Percentiles rank a stretch among this genome's conserved stretches.
phyloP scores from a whole-genome alignment of 2,329 filamentous ascomycete genomes.

The Ceratocystiopsis brevicomis region DNA sequence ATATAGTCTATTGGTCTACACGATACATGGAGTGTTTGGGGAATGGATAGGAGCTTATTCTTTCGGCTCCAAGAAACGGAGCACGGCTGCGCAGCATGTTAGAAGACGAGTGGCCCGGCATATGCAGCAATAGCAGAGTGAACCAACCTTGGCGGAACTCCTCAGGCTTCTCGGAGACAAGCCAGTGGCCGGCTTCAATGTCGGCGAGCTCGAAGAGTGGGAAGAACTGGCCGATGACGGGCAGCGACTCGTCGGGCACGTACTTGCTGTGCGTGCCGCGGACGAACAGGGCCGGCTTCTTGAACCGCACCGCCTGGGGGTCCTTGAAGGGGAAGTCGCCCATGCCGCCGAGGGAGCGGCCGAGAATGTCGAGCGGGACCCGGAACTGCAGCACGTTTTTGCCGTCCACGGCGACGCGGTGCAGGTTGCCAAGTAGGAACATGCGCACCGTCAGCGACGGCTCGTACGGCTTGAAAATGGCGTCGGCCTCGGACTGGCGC shows the following conservation, averaged over 20 bases:
- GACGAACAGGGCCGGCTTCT: conserved; percentile 65
- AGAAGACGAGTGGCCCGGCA: neutral
- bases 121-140: neutral
- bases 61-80: conserved; percentile 17
- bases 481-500: conserved; percentile 60
- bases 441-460: conserved; percentile 61
- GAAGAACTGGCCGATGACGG: conserved; percentile 67
- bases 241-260: conserved; percentile 60
- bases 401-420: conserved; percentile 24
- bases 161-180: conserved; percentile 75
- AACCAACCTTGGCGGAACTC: conserved; percentile 49
- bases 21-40: too few relatives aligned
- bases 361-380: conserved; percentile 57
- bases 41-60: conserved; percentile 9
- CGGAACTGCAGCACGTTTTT: conserved; percentile 45
- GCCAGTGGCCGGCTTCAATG: conserved; percentile 68
- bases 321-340: conserved; percentile 78
- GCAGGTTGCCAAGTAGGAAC: conserved; percentile 76
- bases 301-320: conserved; percentile 47
- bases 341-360: conserved; percentile 49
- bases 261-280: conserved; percentile 61
- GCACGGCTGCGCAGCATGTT: conserved; percentile 12
- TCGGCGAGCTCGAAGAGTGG: conserved; percentile 56
- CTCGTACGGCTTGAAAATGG: conserved; percentile 59
- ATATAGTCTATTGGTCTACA: neutral